phyloP scores from a whole-genome alignment of 2,329 filamentous ascomycete genomes.

The Knoxdaviesia proteae region DNA sequence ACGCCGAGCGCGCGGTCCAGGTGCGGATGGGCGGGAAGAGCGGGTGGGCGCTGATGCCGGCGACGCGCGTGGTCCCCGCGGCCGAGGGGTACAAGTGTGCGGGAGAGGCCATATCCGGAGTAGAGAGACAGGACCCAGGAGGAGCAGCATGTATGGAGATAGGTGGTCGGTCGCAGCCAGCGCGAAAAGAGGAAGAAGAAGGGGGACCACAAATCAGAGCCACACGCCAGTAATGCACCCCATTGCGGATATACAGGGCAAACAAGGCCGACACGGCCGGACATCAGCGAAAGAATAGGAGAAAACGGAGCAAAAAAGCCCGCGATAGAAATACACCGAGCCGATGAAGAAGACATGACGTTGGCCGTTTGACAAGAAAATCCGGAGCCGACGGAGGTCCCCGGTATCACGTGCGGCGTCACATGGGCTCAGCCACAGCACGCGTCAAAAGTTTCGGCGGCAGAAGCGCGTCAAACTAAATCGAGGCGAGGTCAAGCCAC shows the following conservation, averaged over 20 bases:
- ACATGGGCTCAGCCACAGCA: no score
- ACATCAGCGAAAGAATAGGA: background rate
- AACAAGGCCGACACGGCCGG: background rate
- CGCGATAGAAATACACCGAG: background rate
- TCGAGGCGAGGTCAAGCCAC: no score
- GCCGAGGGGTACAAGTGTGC: background rate
- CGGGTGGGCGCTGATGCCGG: slow-evolving; percentile 37
- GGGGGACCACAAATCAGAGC: background rate
- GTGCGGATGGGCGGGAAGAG: slow-evolving; percentile 69
- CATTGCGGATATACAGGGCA: background rate
- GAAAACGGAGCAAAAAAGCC: background rate
- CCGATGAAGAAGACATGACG: background rate
- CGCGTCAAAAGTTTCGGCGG: no score
- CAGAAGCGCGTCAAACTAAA: no score
- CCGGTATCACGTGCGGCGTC: no score
- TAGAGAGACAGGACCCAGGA: background rate
- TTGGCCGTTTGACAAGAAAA: no score
- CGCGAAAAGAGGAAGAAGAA: no score
- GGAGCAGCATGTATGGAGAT: background rate
- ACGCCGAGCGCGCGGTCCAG: slow-evolving; percentile 21
- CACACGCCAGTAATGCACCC: background rate
- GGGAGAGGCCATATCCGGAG: background rate
- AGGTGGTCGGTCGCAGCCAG: no score
- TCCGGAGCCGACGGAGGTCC: no score
- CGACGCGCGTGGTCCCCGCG: background rate